Conservation (phyloP, 371 early-diverging fungal species). For the Rhizopus sp. region DNA sequence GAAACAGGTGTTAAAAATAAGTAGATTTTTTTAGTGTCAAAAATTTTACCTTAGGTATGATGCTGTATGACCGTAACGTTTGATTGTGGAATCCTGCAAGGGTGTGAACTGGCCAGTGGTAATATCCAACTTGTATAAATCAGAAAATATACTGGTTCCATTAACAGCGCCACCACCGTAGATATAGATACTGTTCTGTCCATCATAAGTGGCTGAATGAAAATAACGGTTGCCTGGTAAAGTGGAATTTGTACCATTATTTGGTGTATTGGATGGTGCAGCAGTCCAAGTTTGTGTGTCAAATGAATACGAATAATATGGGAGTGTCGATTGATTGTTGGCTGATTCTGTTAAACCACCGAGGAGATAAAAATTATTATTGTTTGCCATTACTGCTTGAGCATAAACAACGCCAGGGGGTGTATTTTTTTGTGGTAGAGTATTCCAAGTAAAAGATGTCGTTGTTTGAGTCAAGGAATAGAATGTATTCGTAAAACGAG, state of each 20-base stretch:
- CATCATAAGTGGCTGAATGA: conserved; percentile 18
- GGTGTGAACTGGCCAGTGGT: conserved; percentile 13
- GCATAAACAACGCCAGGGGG: conserved; percentile 19
- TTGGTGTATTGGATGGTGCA: conserved; percentile 4
- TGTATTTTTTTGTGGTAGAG: conserved; percentile 25
- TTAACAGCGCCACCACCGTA: conserved; percentile 34
- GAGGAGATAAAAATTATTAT: conserved; percentile 19
- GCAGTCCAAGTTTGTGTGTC: conserved; percentile 23
- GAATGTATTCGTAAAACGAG: conserved; percentile 24
- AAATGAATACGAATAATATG: conserved; percentile 22
- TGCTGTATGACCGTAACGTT: conserved; percentile 35
- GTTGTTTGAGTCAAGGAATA: conserved; percentile 28
- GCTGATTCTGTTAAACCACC: conserved; percentile 28
- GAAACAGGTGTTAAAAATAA: conserved; percentile 7
- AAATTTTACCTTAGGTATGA: conserved; percentile 30
- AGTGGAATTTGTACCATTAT: conserved; percentile 6
- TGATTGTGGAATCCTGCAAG: conserved; percentile 18
- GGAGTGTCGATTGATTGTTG: conserved; percentile 7
- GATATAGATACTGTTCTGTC: conserved; percentile 20
- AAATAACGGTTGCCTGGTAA: conserved; percentile 20
- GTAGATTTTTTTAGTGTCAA: conserved; percentile 3
- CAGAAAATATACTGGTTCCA: conserved; percentile 6
- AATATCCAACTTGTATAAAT: conserved; percentile 29
- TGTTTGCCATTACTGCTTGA: conserved; percentile 24
- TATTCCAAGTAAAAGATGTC: conserved; percentile 21